These are phyloP conservation scores for Seiridium cupressi DNA, from an alignment of 2,329 filamentous ascomycete genomes.

Conservation along the genomic window DNA sequence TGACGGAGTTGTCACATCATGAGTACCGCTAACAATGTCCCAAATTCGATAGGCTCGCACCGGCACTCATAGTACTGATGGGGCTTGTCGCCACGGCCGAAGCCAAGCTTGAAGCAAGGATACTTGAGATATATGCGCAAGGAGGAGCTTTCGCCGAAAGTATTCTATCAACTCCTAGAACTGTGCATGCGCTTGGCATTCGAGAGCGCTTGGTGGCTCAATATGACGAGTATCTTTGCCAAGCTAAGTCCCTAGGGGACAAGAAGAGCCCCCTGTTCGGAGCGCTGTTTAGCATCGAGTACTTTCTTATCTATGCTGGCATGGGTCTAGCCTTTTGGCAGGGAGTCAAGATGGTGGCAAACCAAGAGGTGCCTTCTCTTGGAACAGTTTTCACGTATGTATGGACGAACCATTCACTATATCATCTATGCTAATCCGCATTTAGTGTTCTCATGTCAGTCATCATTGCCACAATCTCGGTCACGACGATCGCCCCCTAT, in stretches of 20 bases:
- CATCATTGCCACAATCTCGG: slow-evolving; percentile 33
- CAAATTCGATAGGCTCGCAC: slow-evolving; percentile 1
- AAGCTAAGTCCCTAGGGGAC: slow-evolving; percentile 32
- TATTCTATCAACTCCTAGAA: slow-evolving; percentile 35
- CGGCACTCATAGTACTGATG: slow-evolving; percentile 8
- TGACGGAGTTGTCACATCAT: too few relatives aligned
- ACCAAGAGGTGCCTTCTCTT: slow-evolving; percentile 10
- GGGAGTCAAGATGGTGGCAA: slow-evolving; percentile 33
- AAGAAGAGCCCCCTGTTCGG: slow-evolving; percentile 37
- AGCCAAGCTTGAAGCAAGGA: slow-evolving; percentile 28
- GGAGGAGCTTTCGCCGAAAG: slow-evolving; percentile 34
- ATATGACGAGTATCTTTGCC: slow-evolving; percentile 35
- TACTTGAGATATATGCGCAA: slow-evolving; percentile 27
- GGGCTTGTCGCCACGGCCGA: slow-evolving; percentile 1
- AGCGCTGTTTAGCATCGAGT: slow-evolving; percentile 36
- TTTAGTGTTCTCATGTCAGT: slow-evolving; percentile 35
- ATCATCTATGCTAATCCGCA: slow-evolving; percentile 15
- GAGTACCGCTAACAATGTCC: too few relatives aligned
- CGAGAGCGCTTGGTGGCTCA: slow-evolving; percentile 33
- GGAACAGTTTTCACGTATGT: slow-evolving; percentile 39
- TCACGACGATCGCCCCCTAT: slow-evolving; percentile 31
- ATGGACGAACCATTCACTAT: background rate
- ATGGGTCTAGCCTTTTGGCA: slow-evolving; percentile 46
- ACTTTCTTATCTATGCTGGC: slow-evolving; percentile 39
- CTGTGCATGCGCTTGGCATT: slow-evolving; percentile 42